These are phyloP conservation scores for Areca catechu DNA, from an alignment of 176 grass and related monocot species.

Conservation along the genomic window DNA sequence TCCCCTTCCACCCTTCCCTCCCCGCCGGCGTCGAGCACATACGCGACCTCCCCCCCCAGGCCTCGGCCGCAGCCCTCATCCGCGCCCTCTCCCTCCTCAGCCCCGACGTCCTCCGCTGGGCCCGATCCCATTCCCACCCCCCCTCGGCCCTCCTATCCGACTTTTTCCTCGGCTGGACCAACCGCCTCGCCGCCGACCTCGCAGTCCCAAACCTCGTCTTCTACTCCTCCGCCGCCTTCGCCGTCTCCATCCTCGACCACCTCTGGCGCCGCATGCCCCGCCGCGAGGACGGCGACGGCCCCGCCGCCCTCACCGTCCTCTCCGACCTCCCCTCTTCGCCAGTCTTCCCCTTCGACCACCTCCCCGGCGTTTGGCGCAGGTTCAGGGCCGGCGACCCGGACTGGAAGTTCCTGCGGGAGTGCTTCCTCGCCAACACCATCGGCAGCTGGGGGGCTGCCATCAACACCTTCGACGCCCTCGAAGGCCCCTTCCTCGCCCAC, in stretches of 20 bases:
- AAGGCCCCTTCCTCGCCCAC: constrained; percentile 29
- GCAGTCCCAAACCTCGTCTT: constrained; percentile 27
- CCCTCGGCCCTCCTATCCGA: constrained; percentile 30
- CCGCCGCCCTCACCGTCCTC: constrained; percentile 8
- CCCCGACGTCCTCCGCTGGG: constrained; percentile 27
- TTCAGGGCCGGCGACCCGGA: constrained; percentile 37
- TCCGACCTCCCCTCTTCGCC: constrained; percentile 26
- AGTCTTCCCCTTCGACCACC: constrained; percentile 22
- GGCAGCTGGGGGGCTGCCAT: too few species aligned
- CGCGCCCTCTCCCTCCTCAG: constrained; percentile 18
- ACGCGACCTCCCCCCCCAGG: not conserved
- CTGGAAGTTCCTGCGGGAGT: constrained; percentile 33
- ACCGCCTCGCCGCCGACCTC: constrained; percentile 27
- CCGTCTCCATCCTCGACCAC: not conserved
- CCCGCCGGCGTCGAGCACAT: constrained; percentile 9
- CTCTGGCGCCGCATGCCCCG: not conserved
- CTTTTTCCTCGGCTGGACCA: constrained; percentile 36
- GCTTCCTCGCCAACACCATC: constrained; percentile 18
- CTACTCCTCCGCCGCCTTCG: constrained; percentile 7
- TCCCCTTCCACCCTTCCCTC: constrained; percentile 16
- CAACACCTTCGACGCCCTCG: constrained; percentile 12
- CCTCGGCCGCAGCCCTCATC: not conserved
- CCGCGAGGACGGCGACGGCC: not conserved
- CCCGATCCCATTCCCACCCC: constrained; percentile 7
- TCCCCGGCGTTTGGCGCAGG: constrained; percentile 19